Evolutionary conservation across 169 alveolate species (phyloP).

Genomic region (Plasmodium blacklocki): DNA sequence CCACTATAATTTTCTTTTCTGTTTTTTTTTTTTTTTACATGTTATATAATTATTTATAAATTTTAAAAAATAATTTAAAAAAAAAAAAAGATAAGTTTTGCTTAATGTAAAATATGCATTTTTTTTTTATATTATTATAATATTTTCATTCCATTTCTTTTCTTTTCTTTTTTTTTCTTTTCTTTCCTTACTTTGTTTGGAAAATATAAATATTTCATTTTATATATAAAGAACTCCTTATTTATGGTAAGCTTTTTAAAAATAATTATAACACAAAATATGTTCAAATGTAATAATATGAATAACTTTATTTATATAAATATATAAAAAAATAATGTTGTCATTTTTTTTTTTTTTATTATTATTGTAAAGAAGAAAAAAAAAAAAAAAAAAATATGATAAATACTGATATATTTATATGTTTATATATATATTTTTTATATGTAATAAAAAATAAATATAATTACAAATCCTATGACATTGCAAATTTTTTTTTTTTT

Average conservation of each 20-base stretch:
- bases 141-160: background rate
- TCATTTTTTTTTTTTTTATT: too few relatives aligned
- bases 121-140: background rate
- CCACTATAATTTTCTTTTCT: background rate
- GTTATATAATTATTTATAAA: too few relatives aligned
- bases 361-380: too few relatives aligned
- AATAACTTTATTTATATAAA: too few relatives aligned
- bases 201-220: conserved; percentile 6
- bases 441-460: too few relatives aligned
- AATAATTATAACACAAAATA: too few relatives aligned
- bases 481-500: too few relatives aligned
- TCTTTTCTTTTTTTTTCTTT: background rate
- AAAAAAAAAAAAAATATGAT: too few relatives aligned
- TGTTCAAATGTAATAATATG: too few relatives aligned
- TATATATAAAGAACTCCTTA: background rate
- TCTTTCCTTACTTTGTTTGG: background rate
- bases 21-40: background rate
- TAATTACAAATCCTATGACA: too few relatives aligned
- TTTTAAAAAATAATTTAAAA: background rate
- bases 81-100: background rate
- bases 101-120: background rate
- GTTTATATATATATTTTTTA: background rate
- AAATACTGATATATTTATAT: background rate
- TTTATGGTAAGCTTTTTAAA: conserved; percentile 27
- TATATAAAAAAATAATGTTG: too few relatives aligned